Conservation (phyloP, 495 filamentous ascomycete genomes). For the Cercophora scortea region DNA sequence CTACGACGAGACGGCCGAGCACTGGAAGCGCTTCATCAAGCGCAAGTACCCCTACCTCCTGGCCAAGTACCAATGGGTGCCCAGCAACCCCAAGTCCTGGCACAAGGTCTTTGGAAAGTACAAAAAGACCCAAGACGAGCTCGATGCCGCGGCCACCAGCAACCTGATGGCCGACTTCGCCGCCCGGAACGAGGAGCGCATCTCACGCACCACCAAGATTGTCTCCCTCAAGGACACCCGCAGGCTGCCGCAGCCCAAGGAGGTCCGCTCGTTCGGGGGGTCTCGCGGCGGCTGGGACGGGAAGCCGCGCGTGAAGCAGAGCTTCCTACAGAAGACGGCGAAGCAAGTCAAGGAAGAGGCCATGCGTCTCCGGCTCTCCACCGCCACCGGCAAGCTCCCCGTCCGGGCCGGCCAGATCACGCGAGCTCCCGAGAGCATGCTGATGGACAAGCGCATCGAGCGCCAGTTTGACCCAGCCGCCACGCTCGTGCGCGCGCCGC, state of each 20-base stretch:
- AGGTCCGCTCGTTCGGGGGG: neutral
- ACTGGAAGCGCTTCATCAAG: slow-evolving; percentile 34
- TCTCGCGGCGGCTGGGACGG: neutral
- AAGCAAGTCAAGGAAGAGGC: slow-evolving; percentile 4
- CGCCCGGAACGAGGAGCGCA: slow-evolving; percentile 18
- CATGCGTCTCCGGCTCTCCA: slow-evolving; percentile 14
- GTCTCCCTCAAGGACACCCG: slow-evolving; percentile 13
- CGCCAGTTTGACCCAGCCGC: slow-evolving; percentile 13
- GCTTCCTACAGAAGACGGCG: slow-evolving; percentile 11
- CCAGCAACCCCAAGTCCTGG: slow-evolving; percentile 27
- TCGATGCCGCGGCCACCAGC: slow-evolving; percentile 41
- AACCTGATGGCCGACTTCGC: slow-evolving; percentile 27
- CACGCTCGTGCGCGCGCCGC: slow-evolving; percentile 3
- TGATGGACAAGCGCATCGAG: slow-evolving; percentile 23
- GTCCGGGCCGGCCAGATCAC: slow-evolving; percentile 21
- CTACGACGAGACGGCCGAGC: slow-evolving; percentile 19
- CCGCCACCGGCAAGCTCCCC: slow-evolving; percentile 12
- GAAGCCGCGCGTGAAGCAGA: slow-evolving; percentile 4
- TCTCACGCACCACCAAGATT: slow-evolving; percentile 19
- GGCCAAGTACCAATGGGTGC: slow-evolving; percentile 16
- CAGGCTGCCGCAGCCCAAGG: slow-evolving; percentile 10
- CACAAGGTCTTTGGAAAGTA: slow-evolving; percentile 30
- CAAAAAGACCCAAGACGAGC: slow-evolving; percentile 33
- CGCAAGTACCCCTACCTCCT: slow-evolving; percentile 20
- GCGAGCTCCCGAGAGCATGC: slow-evolving; percentile 29